These are phyloP conservation scores for Fusarium longipes DNA, from an alignment of 2,329 filamentous ascomycete species.

Conservation along the genomic window DNA sequence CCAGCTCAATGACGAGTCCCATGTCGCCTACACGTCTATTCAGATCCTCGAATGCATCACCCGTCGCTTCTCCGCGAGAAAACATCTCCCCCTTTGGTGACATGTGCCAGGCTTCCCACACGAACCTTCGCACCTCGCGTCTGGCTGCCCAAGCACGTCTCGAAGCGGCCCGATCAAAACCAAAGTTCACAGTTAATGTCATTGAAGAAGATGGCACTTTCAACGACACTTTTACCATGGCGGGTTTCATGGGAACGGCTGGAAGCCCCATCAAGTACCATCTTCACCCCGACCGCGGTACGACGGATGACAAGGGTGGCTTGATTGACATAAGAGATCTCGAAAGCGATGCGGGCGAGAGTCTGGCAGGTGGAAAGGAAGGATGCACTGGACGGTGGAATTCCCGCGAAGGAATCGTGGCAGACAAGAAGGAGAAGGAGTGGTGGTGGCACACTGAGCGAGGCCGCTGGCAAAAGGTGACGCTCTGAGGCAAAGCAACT, in stretches of 20 bases:
- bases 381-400: conserved; percentile 64
- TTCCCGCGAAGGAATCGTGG: conserved; percentile 49
- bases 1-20: conserved; percentile 37
- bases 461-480: conserved; percentile 54
- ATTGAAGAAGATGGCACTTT: conserved; percentile 63
- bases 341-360: conserved; percentile 60
- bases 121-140: conserved; percentile 64
- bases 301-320: conserved; percentile 66
- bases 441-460: conserved; percentile 64
- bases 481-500: conserved; percentile 29
- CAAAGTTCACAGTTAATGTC: conserved; percentile 70
- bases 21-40: conserved; percentile 45
- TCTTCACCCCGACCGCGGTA: conserved; percentile 67
- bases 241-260: conserved; percentile 70
- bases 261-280: conserved; percentile 70
- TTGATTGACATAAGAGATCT: conserved; percentile 65
- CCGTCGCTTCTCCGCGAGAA: conserved; percentile 43
- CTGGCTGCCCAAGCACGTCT: conserved; percentile 74
- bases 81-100: conserved; percentile 24
- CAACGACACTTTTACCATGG: conserved; percentile 65
- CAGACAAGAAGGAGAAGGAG: conserved; percentile 61
- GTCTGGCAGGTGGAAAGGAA: conserved; percentile 50
- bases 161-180: conserved; percentile 64
- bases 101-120: conserved; percentile 49
- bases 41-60: conserved; percentile 53